Conservation (phyloP, 768 basidiomycete species). For the Xerocomellus intermedius region DNA sequence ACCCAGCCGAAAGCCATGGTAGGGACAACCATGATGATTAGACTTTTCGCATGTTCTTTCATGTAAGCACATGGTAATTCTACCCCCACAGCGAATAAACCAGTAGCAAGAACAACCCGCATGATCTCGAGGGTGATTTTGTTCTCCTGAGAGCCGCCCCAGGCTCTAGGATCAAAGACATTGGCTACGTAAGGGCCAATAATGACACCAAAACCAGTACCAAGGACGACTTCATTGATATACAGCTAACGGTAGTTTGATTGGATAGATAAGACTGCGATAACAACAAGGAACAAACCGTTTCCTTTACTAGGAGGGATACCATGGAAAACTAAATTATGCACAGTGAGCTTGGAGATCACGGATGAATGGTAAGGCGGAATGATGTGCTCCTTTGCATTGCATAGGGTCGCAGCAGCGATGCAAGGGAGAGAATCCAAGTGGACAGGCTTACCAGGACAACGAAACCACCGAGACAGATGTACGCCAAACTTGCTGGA, state of each 20-base stretch:
- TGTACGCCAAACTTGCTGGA: slow-evolving; percentile 54
- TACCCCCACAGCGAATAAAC: slow-evolving; percentile 93
- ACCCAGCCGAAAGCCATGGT: slow-evolving; percentile 89
- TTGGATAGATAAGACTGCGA: neutral
- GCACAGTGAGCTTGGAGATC: neutral
- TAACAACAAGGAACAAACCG: slow-evolving; percentile 38
- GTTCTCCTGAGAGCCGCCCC: slow-evolving; percentile 55
- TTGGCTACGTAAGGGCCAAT: slow-evolving; percentile 73
- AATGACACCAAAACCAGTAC: slow-evolving; percentile 60
- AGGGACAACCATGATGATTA: slow-evolving; percentile 69
- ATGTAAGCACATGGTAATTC: slow-evolving; percentile 89
- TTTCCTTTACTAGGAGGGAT: slow-evolving; percentile 81
- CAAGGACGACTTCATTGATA: slow-evolving; percentile 92
- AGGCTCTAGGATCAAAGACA: slow-evolving; percentile 74
- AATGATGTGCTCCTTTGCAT: neutral
- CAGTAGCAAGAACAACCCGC: slow-evolving; percentile 84
- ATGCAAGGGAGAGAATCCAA: neutral
- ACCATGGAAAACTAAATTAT: slow-evolving; percentile 72
- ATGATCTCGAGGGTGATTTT: slow-evolving; percentile 86
- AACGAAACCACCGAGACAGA: slow-evolving; percentile 58
- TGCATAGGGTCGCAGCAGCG: neutral
- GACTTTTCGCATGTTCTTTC: slow-evolving; percentile 69
- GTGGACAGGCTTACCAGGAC: slow-evolving; percentile 38
- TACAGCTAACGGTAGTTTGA: slow-evolving; percentile 51
- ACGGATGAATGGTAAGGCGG: neutral